Evolutionary conservation across 768 basidiomycete species (phyloP).

Genomic region (Sarcomyxa edulis): DNA sequence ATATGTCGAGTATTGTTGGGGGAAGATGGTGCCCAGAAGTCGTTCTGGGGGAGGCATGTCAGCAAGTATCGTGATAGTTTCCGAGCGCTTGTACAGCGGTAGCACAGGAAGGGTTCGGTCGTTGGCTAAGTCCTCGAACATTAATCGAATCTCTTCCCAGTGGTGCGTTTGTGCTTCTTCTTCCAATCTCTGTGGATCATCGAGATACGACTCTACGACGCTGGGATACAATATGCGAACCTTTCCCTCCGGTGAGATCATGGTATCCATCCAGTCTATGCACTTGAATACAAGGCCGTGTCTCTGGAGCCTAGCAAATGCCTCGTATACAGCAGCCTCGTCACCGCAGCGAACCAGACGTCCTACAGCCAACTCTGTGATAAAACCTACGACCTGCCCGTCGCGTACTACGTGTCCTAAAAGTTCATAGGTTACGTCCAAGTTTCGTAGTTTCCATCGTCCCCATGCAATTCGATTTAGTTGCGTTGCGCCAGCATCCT

Average conservation of each 20-base stretch:
- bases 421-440: constrained; percentile 10
- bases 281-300: constrained; percentile 1
- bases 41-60: no score
- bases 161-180: no score
- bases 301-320: constrained; percentile 9
- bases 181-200: no score
- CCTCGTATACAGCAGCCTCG: constrained; percentile 10
- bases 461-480: constrained; percentile 6
- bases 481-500: neutral
- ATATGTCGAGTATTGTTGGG: no score
- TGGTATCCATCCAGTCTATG: neutral
- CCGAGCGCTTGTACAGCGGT: no score
- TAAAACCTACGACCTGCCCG: constrained; percentile 14
- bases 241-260: constrained; percentile 6
- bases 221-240: no score
- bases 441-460: constrained; percentile 6
- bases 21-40: no score
- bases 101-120: no score
- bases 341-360: constrained; percentile 11
- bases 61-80: no score
- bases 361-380: constrained; percentile 13
- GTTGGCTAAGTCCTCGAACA: no score
- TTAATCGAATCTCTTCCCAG: no score
- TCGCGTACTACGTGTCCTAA: constrained; percentile 15
- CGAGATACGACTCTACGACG: no score